Conservation (phyloP, 2,329 filamentous ascomycete species). For the Aphanocladium album region DNA sequence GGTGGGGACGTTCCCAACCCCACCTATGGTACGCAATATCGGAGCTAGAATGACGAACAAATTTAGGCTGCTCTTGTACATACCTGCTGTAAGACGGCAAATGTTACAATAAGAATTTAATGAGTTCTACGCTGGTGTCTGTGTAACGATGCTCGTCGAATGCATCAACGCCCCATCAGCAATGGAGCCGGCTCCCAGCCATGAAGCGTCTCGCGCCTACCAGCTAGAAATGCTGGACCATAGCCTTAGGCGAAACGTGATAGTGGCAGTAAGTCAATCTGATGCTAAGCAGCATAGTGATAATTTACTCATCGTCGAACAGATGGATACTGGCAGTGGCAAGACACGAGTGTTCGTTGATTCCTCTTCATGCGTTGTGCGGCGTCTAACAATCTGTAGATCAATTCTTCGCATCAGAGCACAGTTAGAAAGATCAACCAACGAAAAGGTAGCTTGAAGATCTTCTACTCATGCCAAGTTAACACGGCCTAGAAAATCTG, state of each 20-base stretch:
- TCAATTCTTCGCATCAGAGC: conserved; percentile 62
- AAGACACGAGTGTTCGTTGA: conserved; percentile 67
- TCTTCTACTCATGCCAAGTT: conserved; percentile 15
- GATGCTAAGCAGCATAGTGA: background rate
- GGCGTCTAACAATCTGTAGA: conserved; percentile 33
- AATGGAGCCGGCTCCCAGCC: background rate
- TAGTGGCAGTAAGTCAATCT: conserved; percentile 55
- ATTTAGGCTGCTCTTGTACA: too few species aligned
- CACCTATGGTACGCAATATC: too few species aligned
- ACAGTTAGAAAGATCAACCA: conserved; percentile 52
- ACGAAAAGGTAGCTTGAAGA: conserved; percentile 45
- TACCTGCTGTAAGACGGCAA: too few species aligned
- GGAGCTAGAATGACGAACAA: too few species aligned
- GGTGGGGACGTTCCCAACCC: too few species aligned
- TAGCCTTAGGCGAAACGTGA: conserved; percentile 64
- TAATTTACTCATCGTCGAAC: background rate
- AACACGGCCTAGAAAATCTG: conserved; percentile 51
- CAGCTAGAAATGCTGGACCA: conserved; percentile 71
- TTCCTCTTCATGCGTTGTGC: background rate
- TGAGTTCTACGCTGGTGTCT: too few species aligned
- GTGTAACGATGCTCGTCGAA: background rate
- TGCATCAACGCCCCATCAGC: background rate
- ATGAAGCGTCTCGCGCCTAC: conserved; percentile 50
- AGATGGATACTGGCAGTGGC: conserved; percentile 78
- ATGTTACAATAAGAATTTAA: too few species aligned